Evolutionary conservation across 169 alveolate genomes (phyloP), one percentile per base, ranked within the genome.

Genomic region (Plasmodium vinckei): DNA sequence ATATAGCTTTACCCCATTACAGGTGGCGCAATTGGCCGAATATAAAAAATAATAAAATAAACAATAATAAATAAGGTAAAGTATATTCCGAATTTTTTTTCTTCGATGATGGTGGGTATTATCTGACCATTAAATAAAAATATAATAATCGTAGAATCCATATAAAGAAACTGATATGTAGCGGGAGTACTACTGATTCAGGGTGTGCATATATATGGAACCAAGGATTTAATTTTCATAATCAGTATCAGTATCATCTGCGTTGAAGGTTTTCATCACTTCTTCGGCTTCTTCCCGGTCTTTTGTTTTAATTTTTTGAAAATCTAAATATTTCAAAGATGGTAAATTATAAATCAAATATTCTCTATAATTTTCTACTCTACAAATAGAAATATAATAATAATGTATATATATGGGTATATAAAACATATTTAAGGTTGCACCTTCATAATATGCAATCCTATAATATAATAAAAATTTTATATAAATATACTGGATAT

Each of bases 271-370:
- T 56, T 77, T 65, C 88, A 77, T 77, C 12, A 54, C 75, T 63
- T 23, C 68, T 49, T 42, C 19, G 46, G 95, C 95, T 17, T 60
- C 72, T 25, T 64, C 92, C 25, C 96, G 79, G 49, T 95, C 97
- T 77, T 92, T 92, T 84, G 77, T 73, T 39, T 88, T 91, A 51
- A 95, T 93, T 67, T 87, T 88, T 69, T 54, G 13, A 73, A 93
- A 95, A 87, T 95, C 95, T 25, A 95, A 87, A 69, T 92, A 93
- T 9, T 94, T 91, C 79, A 95, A 84, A 5, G 89, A 65, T 21
- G 97, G 97, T 12, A 93, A 64, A 64, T 94, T 70, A 86, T 61
- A 87, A 23, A 92, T 61, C 64, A 95, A 71, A 51, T 79, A 95
- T 47, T 84, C 91, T 42, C 96, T 75, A 84, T 93, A 95, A 73